Evolutionary conservation across 1,284 basidiomycete genomes (phyloP), one percentile per base, ranked within the genome.

Genomic region (Moesziomyces sp.): DNA sequence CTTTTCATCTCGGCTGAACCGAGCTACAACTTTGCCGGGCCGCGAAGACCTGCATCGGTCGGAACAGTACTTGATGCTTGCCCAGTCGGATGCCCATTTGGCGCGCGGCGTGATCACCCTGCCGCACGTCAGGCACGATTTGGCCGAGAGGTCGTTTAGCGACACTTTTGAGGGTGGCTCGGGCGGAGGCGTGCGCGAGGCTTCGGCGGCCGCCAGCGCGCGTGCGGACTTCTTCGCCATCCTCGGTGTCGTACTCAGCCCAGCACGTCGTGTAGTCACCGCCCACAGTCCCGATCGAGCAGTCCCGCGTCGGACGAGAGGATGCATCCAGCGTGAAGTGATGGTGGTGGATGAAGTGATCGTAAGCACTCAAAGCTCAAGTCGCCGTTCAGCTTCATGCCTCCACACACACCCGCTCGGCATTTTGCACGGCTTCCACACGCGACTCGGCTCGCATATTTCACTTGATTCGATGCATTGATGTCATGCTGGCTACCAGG

Each of bases 1-100:
- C 54, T 40, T 16, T 4, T 40, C 14, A 1, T 16, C 1, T 9
- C 0, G 4, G 3, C 6, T 33, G 40, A 60, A 65, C 0, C 14
- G 45, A 13, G 35, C 58, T 10, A 57, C 43, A 0, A 74, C 16
- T n/a, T 47, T 64, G 9, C 63, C 73, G 0, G 68, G 67, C 0
- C 66, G 23, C 0, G 58, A 66, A 1, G 45, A 33, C 0, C 60
- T 46, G 46, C 77, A 79, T 1, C 70, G 43, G 51, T 73, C 70
- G 8, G 74, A 76, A 46, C 77, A 79, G 21, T 60, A 64, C 58
- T 71, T 72, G 58, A 79, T 79, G 9, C 44, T 53, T 13, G 26
- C 35, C 77, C 77, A 79, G 46, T 78, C 60, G 26, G 63, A 64
- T 5, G 66, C 60, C 77, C 77, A 79, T 23, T 78, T 79, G 14